These are phyloP conservation scores for Ambrosiella beaveri DNA, from an alignment of 2,329 filamentous ascomycete genomes.

Conservation along the genomic window DNA sequence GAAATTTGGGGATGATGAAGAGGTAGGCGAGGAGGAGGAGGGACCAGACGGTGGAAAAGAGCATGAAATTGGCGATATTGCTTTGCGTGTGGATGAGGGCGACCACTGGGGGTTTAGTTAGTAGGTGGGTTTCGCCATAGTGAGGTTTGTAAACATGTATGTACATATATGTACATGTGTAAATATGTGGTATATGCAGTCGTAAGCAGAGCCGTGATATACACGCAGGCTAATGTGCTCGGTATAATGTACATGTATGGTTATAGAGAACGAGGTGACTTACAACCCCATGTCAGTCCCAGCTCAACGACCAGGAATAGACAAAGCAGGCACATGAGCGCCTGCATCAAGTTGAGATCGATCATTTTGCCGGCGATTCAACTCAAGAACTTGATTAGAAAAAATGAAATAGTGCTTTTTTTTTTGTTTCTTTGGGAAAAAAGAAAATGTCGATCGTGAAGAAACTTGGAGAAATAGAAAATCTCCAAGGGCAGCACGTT, in stretches of 20 bases:
- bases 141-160: background rate
- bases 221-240: background rate
- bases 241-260: background rate
- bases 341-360: conserved; percentile 2
- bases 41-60: conserved; percentile 67
- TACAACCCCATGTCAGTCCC: conserved; percentile 58
- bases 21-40: conserved; percentile 50
- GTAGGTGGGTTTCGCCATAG: background rate
- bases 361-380: background rate
- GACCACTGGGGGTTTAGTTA: conserved; percentile 30
- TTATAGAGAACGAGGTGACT: conserved; percentile 15
- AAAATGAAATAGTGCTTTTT: too few species aligned
- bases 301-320: conserved; percentile 43
- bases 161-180: background rate
- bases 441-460: too few species aligned
- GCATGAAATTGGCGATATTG: conserved; percentile 51
- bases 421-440: too few species aligned
- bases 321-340: conserved; percentile 5
- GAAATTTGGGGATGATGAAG: conserved; percentile 45
- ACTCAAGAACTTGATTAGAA: background rate
- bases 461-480: too few species aligned
- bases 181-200: too few species aligned
- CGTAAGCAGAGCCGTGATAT: background rate
- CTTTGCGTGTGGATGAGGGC: conserved; percentile 21
- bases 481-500: too few species aligned